phyloP scores from a whole-genome alignment of 495 filamentous ascomycete species.

The Penicillium desertorum region DNA sequence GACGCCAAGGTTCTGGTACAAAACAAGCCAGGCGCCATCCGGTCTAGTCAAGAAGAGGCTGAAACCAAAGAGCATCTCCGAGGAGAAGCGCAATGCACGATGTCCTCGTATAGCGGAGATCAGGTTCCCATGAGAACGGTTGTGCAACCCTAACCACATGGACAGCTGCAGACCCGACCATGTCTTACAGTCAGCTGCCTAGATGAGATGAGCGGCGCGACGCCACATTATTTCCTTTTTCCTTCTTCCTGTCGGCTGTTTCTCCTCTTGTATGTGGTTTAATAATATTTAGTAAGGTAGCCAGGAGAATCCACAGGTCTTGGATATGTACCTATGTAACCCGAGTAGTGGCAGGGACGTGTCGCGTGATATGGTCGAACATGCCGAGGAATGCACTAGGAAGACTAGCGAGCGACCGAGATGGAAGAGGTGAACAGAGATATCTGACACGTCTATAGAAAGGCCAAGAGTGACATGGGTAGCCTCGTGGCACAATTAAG shows the following conservation, averaged over 20 bases:
- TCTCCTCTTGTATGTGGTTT: background rate
- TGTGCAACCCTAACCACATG: background rate
- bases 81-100: background rate
- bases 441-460: background rate
- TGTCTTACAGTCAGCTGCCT: background rate
- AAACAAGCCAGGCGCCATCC: background rate
- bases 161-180: background rate
- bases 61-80: background rate
- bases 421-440: background rate
- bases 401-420: background rate
- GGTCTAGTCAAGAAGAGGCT: slow-evolving; percentile 5
- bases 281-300: background rate
- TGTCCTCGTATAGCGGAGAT: background rate
- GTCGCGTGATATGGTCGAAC: background rate
- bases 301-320: background rate
- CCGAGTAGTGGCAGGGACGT: background rate
- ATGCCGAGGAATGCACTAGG: background rate
- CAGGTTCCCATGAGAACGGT: background rate
- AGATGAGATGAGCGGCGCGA: background rate
- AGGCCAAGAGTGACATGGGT: background rate
- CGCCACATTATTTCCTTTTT: slow-evolving; percentile 2
- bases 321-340: background rate
- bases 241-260: background rate
- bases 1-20: background rate
- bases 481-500: background rate